Base-by-base conservation (phyloP, 1,284 basidiomycete species). In the Trichosporon asahii region DNA sequence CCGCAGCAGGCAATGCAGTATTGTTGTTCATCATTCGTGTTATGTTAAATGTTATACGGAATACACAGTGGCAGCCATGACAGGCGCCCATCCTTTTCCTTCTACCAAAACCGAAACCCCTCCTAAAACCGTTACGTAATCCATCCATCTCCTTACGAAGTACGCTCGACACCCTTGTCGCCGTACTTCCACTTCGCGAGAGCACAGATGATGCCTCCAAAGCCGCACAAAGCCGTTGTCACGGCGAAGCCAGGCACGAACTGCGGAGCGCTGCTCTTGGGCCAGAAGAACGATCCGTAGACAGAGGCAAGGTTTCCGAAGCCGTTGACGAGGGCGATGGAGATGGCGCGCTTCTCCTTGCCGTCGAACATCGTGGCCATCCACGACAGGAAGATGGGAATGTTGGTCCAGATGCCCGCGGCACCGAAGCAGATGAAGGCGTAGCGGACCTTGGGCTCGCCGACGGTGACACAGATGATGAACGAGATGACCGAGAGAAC, bases 161-260 rank as follows among this genome's bases (percentile, higher is more conserved):
- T 68, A 14, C 63, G 33, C 49, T 27, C 53, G 53, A 68, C 67
- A 44, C 78, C 78, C 69, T 69, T 73, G 72, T 81, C 78, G 7
- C 77, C 76, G 66, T 76, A 80, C 66, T 65, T 73, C 76, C 74
- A 77, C 67, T 77, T 77, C 64, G 76, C 64, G 53, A 72, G 18
- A 9, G 73, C 23, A 1, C 72, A 72, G 64, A 78, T 69, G 6
- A 76, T n/a, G 1, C 68, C 76, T 6, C 74, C 75, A 25, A 73
- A 27, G 27, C 72, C 78, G 64, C 80, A 73, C 12, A 81, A 64
- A 9, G 73, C 73, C 11, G 77, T 79, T 0, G 79, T 79, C 64
- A 79, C 73, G 7, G 69, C 72, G 44, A 75, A 73, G 27, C 75
- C 75, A 3, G 64, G 65, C 33, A 68, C 63, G 65, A 73, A 76